A percentile compares a stretch with the other conserved stretches of the same genome.
These are phyloP conservation scores for Andrographis paniculata DNA, from an alignment of 305 asterid genomes.

Conservation along the genomic window DNA sequence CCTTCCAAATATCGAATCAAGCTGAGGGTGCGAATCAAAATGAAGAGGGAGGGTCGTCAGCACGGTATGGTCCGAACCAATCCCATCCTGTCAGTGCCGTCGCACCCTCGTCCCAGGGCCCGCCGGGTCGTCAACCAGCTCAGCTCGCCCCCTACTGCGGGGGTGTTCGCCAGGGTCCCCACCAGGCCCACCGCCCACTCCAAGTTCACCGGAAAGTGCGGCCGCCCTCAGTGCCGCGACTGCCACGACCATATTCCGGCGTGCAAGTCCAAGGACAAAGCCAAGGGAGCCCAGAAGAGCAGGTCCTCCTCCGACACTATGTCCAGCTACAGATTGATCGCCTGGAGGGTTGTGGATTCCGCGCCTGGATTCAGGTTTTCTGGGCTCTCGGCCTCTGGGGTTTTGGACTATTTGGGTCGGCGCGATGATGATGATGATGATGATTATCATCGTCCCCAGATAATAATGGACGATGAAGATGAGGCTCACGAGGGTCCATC, in stretches of 20 bases:
- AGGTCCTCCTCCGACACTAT: constrained; percentile 23
- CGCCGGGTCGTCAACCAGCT: constrained; percentile 23
- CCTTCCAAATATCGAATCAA: too few species aligned
- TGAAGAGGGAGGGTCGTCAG: constrained; percentile 82
- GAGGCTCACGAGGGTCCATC: neutral
- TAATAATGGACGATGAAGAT: neutral
- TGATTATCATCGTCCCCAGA: neutral
- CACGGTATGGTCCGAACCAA: constrained; percentile 63
- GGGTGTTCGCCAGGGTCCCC: constrained; percentile 47
- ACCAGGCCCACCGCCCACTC: constrained; percentile 83
- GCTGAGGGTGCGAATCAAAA: too few species aligned
- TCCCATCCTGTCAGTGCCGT: constrained; percentile 27
- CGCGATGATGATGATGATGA: constrained; percentile 1
- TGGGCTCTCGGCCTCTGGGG: constrained; percentile 51
- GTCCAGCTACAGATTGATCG: constrained; percentile 26
- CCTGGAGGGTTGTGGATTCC: constrained; percentile 50
- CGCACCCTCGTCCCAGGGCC: constrained; percentile 24
- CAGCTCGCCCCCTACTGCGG: constrained; percentile 49
- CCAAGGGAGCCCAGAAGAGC: constrained; percentile 53
- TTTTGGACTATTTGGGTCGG: constrained; percentile 46
- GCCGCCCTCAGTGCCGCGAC: constrained; percentile 42
- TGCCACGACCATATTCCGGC: constrained; percentile 61
- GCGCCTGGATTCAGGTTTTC: constrained; percentile 33
- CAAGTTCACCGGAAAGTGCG: constrained; percentile 71
- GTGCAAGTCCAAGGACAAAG: constrained; percentile 54